These are phyloP conservation scores for Houttuynia cordata DNA, from an alignment of 164 flowering plant genomes.

Conservation along the genomic window DNA sequence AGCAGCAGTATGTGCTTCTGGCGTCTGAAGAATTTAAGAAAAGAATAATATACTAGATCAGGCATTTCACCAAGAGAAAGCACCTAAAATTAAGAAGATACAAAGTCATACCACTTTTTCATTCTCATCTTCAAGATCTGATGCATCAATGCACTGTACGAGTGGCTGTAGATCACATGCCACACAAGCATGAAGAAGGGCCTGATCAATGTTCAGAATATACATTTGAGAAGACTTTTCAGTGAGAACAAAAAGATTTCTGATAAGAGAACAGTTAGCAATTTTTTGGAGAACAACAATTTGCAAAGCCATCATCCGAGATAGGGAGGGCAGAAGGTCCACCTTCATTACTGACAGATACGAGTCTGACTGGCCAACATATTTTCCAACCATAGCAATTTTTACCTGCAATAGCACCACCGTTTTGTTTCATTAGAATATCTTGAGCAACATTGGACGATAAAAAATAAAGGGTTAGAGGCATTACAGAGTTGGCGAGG, in stretches of 20 bases:
- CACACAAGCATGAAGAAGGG: constrained; percentile 91
- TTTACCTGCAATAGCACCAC: constrained; percentile 46
- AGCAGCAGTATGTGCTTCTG: constrained; percentile 82
- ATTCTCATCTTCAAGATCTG: constrained; percentile 90
- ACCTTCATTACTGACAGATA: constrained; percentile 96
- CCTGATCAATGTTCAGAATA: constrained; percentile 28
- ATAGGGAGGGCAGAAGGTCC: background rate
- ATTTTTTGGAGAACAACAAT: background rate
- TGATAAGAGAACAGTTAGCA: background rate
- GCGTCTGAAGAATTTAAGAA: constrained; percentile 38
- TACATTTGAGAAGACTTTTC: background rate
- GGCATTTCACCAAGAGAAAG: background rate
- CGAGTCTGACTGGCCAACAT: constrained; percentile 83
- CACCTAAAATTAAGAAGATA: too few species aligned
- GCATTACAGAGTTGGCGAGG: constrained; percentile 45
- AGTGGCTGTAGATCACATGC: constrained; percentile 80
- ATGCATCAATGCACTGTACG: constrained; percentile 96
- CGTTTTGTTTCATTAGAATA: too few species aligned
- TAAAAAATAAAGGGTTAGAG: too few species aligned
- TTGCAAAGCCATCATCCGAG: background rate
- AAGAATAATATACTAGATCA: background rate
- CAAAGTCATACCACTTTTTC: constrained; percentile 38
- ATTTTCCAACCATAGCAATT: constrained; percentile 96
- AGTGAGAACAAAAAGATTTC: too few species aligned
- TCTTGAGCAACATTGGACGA: background rate